Evolutionary conservation across 306 rosid species (phyloP).

Genomic region (Vicia faba): DNA sequence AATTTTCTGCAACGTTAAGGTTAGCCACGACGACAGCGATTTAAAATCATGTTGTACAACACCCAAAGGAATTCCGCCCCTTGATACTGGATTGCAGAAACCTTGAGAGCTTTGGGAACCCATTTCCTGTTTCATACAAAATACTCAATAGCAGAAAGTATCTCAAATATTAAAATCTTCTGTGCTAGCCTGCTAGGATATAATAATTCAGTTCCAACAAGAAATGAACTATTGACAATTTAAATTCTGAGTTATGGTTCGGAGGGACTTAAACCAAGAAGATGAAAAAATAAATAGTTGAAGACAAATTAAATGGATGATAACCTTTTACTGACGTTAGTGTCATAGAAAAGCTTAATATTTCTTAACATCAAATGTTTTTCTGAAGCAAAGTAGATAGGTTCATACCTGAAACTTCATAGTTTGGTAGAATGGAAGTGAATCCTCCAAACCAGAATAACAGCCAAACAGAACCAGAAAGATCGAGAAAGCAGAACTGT

Average conservation of each 20-base stretch:
- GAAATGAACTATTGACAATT: no score
- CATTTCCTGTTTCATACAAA: background rate
- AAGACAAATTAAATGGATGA: background rate
- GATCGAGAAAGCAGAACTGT: background rate
- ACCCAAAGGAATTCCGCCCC: no score
- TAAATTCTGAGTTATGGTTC: background rate
- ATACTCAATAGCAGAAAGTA: background rate
- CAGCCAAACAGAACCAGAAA: conserved; percentile 16
- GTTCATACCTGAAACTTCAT: conserved; percentile 1
- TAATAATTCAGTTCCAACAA: no score
- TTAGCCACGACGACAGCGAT: background rate
- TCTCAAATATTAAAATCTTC: background rate
- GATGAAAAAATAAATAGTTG: no score
- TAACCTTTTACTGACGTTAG: background rate
- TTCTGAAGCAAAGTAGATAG: background rate
- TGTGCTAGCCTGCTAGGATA: no score
- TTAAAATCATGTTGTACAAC: background rate
- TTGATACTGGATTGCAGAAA: background rate
- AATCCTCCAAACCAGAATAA: background rate
- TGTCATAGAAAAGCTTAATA: background rate
- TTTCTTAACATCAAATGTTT: background rate
- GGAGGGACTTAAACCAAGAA: background rate
- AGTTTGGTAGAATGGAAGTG: background rate
- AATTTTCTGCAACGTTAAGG: background rate
- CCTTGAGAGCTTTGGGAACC: background rate